Evolutionary conservation across 768 basidiomycete species (phyloP).

Genomic region (Amyloporia xantha): DNA sequence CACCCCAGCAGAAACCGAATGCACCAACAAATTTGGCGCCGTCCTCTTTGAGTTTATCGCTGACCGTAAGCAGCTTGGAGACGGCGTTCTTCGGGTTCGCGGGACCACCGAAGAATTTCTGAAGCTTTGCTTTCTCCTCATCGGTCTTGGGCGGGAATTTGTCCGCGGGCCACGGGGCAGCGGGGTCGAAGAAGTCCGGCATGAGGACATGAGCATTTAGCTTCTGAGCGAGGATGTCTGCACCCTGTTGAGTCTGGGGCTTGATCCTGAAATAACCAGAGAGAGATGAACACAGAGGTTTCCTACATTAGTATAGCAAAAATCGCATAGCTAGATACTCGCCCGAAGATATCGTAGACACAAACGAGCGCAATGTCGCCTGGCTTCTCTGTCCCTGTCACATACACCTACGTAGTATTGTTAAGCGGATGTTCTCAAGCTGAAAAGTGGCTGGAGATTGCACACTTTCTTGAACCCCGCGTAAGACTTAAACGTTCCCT

Average conservation of each 20-base stretch:
- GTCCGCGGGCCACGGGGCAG: slow-evolving; percentile 40
- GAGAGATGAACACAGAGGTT: neutral
- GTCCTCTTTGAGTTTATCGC: slow-evolving; percentile 32
- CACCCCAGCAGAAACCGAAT: slow-evolving; percentile 57
- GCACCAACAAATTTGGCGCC: slow-evolving; percentile 40
- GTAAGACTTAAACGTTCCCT: slow-evolving; percentile 41
- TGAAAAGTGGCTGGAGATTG: neutral
- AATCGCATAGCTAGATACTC: slow-evolving; percentile 11
- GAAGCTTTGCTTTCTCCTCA: slow-evolving; percentile 43
- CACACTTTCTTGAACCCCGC: slow-evolving; percentile 38
- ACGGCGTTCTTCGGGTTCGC: slow-evolving; percentile 37
- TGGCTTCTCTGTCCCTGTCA: slow-evolving; percentile 38
- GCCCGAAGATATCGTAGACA: slow-evolving; percentile 64
- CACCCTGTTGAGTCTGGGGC: slow-evolving; percentile 60
- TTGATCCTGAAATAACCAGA: slow-evolving; percentile 33
- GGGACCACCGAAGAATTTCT: slow-evolving; percentile 51
- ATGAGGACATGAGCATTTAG: slow-evolving; percentile 52
- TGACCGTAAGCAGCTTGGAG: slow-evolving; percentile 37
- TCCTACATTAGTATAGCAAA: neutral
- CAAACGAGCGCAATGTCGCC: slow-evolving; percentile 48
- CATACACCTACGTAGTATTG: slow-evolving; percentile 40
- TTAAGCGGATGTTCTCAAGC: too few species aligned
- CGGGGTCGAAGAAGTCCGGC: slow-evolving; percentile 61
- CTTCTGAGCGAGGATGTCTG: slow-evolving; percentile 50
- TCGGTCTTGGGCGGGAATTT: slow-evolving; percentile 50